Percentiles rank a stretch among this genome's conserved stretches.
Conservation (phyloP, 2,329 filamentous ascomycete genomes). For the Zarea fungicola region DNA sequence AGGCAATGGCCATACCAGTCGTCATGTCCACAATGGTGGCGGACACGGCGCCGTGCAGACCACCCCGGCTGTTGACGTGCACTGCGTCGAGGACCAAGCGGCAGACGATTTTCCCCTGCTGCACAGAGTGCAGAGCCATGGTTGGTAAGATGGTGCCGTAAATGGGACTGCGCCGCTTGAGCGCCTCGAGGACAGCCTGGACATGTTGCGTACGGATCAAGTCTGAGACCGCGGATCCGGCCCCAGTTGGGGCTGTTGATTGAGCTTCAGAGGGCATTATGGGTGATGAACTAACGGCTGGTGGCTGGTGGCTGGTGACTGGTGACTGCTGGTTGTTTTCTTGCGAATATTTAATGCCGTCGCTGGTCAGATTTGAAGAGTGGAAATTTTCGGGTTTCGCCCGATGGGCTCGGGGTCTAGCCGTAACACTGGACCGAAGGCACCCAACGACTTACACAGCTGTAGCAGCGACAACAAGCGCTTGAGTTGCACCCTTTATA, state of each 20-base stretch:
- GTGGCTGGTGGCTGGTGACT: not conserved
- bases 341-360: not conserved
- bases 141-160: slow-evolving; percentile 41
- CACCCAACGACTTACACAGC: slow-evolving; percentile 2
- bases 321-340: too few species aligned
- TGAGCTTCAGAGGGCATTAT: not conserved
- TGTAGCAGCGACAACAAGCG: too few species aligned
- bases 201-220: slow-evolving; percentile 21
- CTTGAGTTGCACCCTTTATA: too few species aligned
- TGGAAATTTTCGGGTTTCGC: slow-evolving; percentile 7
- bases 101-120: slow-evolving; percentile 42
- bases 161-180: slow-evolving; percentile 44
- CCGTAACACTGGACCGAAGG: slow-evolving; percentile 2
- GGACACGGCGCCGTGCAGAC: slow-evolving; percentile 66
- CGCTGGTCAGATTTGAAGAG: not conserved
- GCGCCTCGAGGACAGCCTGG: slow-evolving; percentile 27
- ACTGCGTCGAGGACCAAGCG: slow-evolving; percentile 42
- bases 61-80: slow-evolving; percentile 62
- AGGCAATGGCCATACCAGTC: slow-evolving; percentile 66
- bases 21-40: slow-evolving; percentile 69
- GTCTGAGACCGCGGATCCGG: not conserved
- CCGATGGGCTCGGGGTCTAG: not conserved
- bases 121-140: slow-evolving; percentile 39
- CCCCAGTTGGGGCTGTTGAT: not conserved
- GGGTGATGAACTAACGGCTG: not conserved